Conservation (phyloP, 2,329 filamentous ascomycete species). For the Fusarium sp. region DNA sequence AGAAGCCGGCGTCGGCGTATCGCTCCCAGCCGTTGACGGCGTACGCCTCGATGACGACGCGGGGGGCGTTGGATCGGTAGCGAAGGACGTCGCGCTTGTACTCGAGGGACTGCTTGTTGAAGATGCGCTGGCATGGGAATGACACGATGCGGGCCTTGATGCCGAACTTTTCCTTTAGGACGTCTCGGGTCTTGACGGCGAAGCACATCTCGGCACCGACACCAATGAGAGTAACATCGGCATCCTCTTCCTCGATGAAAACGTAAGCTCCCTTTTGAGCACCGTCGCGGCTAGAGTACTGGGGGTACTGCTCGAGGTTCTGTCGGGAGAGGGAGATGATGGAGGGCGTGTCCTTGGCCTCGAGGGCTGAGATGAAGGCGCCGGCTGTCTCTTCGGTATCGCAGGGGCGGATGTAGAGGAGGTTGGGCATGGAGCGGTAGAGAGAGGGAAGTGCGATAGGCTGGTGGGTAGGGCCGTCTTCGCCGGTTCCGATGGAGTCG, state of each 20-base stretch:
- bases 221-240: constrained; percentile 58
- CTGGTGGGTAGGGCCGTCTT: constrained; percentile 73
- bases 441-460: constrained; percentile 68
- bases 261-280: constrained; percentile 60
- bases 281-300: constrained; percentile 53
- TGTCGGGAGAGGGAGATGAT: constrained; percentile 64
- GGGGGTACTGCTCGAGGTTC: constrained; percentile 53
- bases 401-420: constrained; percentile 69
- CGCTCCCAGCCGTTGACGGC: constrained; percentile 69
- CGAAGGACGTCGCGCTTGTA: constrained; percentile 60
- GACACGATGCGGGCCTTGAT: constrained; percentile 56
- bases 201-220: constrained; percentile 52
- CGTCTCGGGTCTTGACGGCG: constrained; percentile 47
- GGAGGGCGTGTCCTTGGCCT: constrained; percentile 53
- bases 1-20: constrained; percentile 67
- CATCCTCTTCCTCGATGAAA: constrained; percentile 55
- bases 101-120: constrained; percentile 55
- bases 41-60: constrained; percentile 71
- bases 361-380: constrained; percentile 63
- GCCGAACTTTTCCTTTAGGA: constrained; percentile 53
- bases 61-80: constrained; percentile 56
- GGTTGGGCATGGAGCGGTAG: constrained; percentile 72
- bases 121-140: constrained; percentile 59
- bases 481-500: constrained; percentile 69
- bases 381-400: constrained; percentile 69